A percentile compares a stretch with the other conserved stretches of the same genome.
Conservation (phyloP, 2,329 filamentous ascomycete species). For the Claviceps citrina region DNA sequence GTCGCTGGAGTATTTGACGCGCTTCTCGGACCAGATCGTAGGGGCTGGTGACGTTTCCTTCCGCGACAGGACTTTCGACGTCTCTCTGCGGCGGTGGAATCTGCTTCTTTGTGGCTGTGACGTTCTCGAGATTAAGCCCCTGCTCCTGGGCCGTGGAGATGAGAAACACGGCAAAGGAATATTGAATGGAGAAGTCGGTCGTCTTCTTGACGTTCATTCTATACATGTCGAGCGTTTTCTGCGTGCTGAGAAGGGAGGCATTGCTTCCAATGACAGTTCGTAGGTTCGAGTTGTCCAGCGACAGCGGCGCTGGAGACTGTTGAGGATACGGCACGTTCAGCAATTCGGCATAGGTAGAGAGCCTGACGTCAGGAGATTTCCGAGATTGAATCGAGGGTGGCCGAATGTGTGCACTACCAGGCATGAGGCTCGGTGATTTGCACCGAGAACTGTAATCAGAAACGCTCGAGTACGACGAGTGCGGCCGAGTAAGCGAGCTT, state of each 20-base stretch:
- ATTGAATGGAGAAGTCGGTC: slow-evolving; percentile 75
- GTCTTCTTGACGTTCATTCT: slow-evolving; percentile 94
- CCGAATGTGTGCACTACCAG: slow-evolving; percentile 28
- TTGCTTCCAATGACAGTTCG: slow-evolving; percentile 71
- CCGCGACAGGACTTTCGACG: slow-evolving; percentile 29
- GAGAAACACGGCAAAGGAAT: slow-evolving; percentile 91
- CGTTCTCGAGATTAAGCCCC: slow-evolving; percentile 38
- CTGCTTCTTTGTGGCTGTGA: slow-evolving; percentile 26
- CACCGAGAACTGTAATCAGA: slow-evolving; percentile 54
- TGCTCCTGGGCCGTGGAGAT: slow-evolving; percentile 77
- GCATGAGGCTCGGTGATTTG: slow-evolving; percentile 38
- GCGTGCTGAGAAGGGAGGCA: slow-evolving; percentile 76
- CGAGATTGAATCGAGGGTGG: slow-evolving; percentile 35
- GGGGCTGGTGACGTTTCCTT: slow-evolving; percentile 34
- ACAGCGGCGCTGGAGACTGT: slow-evolving; percentile 49
- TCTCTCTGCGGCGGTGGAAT: slow-evolving; percentile 33
- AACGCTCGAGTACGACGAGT: slow-evolving; percentile 59
- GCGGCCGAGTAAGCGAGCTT: slow-evolving; percentile 50
- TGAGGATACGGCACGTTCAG: slow-evolving; percentile 65
- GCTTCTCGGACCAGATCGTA: slow-evolving; percentile 71
- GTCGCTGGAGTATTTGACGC: slow-evolving; percentile 70
- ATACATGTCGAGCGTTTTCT: slow-evolving; percentile 97
- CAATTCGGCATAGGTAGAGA: slow-evolving; percentile 41
- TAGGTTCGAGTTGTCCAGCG: slow-evolving; percentile 68
- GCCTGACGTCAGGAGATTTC: slow-evolving; percentile 39